These are phyloP conservation scores for Stylosanthes scabra DNA, from an alignment of 331 rosid species.

Conservation along the genomic window DNA sequence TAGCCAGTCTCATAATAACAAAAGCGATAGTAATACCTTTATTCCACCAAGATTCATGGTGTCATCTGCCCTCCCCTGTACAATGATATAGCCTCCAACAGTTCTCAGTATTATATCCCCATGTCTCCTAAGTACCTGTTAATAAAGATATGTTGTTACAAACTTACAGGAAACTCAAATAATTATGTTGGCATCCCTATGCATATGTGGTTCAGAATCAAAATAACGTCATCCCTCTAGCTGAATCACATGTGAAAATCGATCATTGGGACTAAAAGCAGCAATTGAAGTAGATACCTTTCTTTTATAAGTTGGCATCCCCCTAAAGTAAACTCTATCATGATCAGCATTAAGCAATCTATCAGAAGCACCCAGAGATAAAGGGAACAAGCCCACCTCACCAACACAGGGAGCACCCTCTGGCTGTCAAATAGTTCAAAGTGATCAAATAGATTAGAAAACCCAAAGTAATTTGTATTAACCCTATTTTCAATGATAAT, in stretches of 20 bases:
- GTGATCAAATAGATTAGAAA: slow-evolving; percentile 34
- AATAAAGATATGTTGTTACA: not conserved
- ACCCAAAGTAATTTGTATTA: not conserved
- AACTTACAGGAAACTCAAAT: too few relatives aligned
- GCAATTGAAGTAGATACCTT: slow-evolving; percentile 53
- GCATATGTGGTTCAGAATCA: not conserved
- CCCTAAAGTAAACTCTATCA: slow-evolving; percentile 74
- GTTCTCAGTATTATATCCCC: slow-evolving; percentile 85
- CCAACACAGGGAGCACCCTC: slow-evolving; percentile 77
- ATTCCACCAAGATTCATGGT: slow-evolving; percentile 97
- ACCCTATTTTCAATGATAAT: slow-evolving; percentile 13
- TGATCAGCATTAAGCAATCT: slow-evolving; percentile 81
- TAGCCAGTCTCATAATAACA: slow-evolving; percentile 15
- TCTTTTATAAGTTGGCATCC: slow-evolving; percentile 81
- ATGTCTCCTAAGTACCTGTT: slow-evolving; percentile 83
- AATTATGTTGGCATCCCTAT: too few relatives aligned
- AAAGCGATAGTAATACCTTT: slow-evolving; percentile 56
- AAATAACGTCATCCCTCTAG: not conserved
- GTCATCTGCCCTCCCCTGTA: slow-evolving; percentile 92
- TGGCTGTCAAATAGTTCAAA: slow-evolving; percentile 59
- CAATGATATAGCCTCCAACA: slow-evolving; percentile 68
- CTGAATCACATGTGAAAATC: slow-evolving; percentile 21
- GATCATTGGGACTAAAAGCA: not conserved
- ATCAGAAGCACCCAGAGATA: slow-evolving; percentile 70
- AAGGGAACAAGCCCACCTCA: slow-evolving; percentile 77